Percentiles rank a stretch among this genome's conserved stretches.
Evolutionary conservation across 768 basidiomycete species (phyloP).

Genomic region (Agrocybe pediades): DNA sequence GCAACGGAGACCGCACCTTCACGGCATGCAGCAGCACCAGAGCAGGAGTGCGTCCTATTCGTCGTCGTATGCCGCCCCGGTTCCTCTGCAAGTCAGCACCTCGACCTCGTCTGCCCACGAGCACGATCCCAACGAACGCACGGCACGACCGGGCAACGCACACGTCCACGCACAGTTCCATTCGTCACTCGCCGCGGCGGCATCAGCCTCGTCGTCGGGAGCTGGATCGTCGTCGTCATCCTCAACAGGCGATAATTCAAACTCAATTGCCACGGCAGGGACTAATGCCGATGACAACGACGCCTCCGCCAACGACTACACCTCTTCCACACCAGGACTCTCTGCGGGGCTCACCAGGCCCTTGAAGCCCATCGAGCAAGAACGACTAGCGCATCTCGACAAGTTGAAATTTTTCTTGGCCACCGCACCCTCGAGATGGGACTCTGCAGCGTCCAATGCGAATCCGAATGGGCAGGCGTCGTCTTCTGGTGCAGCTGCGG

Average conservation of each 20-base stretch:
- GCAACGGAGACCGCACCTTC: slow-evolving; percentile 21
- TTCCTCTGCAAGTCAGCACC: slow-evolving; percentile 40
- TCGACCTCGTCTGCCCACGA: slow-evolving; percentile 36
- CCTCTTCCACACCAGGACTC: slow-evolving; percentile 27
- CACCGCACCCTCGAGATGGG: slow-evolving; percentile 81
- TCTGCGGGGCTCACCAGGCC: slow-evolving; percentile 53
- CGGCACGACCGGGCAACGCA: slow-evolving; percentile 50
- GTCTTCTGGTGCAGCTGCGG: no score
- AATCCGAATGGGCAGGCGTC: slow-evolving; percentile 27
- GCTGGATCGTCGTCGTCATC: slow-evolving; percentile 9
- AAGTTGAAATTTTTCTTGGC: slow-evolving; percentile 88
- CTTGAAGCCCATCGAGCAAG: slow-evolving; percentile 64
- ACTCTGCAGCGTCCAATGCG: slow-evolving; percentile 32
- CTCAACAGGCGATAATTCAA: slow-evolving; percentile 2
- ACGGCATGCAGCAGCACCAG: slow-evolving; percentile 10
- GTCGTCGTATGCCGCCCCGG: slow-evolving; percentile 24
- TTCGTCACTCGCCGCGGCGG: slow-evolving; percentile 10
- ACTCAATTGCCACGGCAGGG: background rate
- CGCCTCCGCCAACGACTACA: slow-evolving; percentile 12
- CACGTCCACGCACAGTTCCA: slow-evolving; percentile 48
- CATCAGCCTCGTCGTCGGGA: slow-evolving; percentile 1
- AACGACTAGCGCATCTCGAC: slow-evolving; percentile 74
- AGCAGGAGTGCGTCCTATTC: slow-evolving; percentile 24
- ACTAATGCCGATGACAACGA: slow-evolving; percentile 5
- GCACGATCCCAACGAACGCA: slow-evolving; percentile 47